Conservation (phyloP, 768 basidiomycete species). For the Pholiota microspora region DNA sequence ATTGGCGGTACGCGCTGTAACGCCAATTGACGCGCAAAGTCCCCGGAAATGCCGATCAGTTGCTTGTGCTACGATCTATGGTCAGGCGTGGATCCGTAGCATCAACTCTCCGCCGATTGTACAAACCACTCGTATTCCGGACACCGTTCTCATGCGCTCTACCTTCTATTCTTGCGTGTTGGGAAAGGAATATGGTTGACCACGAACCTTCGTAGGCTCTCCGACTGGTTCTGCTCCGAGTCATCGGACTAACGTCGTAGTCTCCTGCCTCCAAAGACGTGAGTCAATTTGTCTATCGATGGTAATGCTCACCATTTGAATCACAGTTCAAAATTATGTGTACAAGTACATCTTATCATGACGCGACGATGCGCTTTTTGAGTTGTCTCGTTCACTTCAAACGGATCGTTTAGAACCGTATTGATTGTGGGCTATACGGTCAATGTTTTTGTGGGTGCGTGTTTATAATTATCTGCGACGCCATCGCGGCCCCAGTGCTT, state of each 20-base stretch:
- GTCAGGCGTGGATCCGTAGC: not conserved
- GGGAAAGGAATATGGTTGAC: not conserved
- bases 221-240: not conserved
- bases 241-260: not conserved
- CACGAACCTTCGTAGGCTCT: not conserved
- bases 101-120: not conserved
- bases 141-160: not conserved
- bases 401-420: not conserved
- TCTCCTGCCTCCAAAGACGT: not conserved
- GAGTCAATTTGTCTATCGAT: too few relatives aligned
- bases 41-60: constrained; percentile 3
- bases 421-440: not conserved
- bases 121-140: not conserved
- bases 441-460: not conserved
- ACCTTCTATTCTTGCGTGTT: not conserved
- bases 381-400: too few relatives aligned
- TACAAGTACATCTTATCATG: too few relatives aligned
- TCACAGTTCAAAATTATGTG: too few relatives aligned
- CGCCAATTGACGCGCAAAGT: too few relatives aligned
- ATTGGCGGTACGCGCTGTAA: not conserved
- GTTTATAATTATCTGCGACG: constrained; percentile 6
- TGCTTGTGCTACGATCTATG: not conserved
- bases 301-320: too few relatives aligned
- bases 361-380: too few relatives aligned
- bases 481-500: constrained; percentile 3